Percentiles rank a stretch among this genome's conserved stretches.
Conservation (phyloP, 2,329 filamentous ascomycete genomes). For the Cordyceps cicadae region DNA sequence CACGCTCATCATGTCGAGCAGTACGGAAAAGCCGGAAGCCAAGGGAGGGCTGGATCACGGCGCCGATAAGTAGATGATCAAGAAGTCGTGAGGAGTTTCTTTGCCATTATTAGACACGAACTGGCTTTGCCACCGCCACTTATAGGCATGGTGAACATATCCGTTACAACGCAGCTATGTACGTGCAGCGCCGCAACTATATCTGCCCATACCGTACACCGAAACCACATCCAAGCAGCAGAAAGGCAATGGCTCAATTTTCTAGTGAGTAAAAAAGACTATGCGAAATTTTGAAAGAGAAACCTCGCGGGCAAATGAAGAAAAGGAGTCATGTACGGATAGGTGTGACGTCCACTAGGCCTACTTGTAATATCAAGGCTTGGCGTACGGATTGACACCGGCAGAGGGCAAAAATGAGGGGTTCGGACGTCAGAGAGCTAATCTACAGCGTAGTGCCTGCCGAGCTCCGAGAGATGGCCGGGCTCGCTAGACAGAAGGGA, state of each 20-base stretch:
- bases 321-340: not conserved
- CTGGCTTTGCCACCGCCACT: not conserved
- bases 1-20: too few relatives aligned
- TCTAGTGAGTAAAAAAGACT: not conserved
- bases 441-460: not conserved
- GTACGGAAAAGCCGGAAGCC: too few relatives aligned
- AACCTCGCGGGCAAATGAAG: not conserved
- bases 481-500: slow-evolving; percentile 11
- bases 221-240: not conserved
- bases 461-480: not conserved
- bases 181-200: not conserved
- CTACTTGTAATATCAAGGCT: not conserved
- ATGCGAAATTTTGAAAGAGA: not conserved
- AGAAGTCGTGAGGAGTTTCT: too few relatives aligned
- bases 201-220: not conserved
- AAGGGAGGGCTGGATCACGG: too few relatives aligned
- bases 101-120: not conserved
- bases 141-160: too few relatives aligned
- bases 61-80: too few relatives aligned
- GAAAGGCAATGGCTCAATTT: not conserved
- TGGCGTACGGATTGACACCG: too few relatives aligned
- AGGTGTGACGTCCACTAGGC: not conserved
- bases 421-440: not conserved
- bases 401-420: too few relatives aligned
- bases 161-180: not conserved